A percentile compares a stretch with the other conserved stretches of the same genome.
Conservation (phyloP, 2,329 filamentous ascomycete genomes). For the Blumeriella jaapii region DNA sequence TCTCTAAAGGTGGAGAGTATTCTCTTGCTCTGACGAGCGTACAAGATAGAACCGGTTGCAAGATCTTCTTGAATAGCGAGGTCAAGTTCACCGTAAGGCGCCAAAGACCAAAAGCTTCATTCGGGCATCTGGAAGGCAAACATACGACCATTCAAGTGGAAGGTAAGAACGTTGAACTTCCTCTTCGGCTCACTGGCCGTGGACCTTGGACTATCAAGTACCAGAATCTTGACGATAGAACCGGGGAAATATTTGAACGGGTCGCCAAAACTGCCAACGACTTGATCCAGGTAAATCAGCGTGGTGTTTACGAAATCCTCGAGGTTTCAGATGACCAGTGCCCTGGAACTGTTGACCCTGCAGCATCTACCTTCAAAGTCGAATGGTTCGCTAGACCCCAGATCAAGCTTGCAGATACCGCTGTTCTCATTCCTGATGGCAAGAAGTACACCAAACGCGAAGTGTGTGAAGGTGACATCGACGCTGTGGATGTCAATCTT, state of each 20-base stretch:
- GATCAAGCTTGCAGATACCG: constrained; percentile 53
- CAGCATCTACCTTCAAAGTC: constrained; percentile 65
- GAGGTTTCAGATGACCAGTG: constrained; percentile 71
- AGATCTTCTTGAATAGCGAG: constrained; percentile 74
- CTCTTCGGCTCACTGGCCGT: constrained; percentile 75
- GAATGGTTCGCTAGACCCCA: constrained; percentile 76
- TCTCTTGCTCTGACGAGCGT: constrained; percentile 75
- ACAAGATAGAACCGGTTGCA: constrained; percentile 77
- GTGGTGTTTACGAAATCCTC: constrained; percentile 70
- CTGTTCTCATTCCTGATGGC: constrained; percentile 43
- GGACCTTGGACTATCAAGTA: constrained; percentile 75
- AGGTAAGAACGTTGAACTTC: constrained; percentile 60
- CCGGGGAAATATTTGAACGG: constrained; percentile 36
- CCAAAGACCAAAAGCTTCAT: constrained; percentile 76
- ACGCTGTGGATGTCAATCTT: constrained; percentile 72
- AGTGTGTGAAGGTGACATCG: constrained; percentile 90
- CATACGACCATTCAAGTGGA: constrained; percentile 66
- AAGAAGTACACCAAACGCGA: constrained; percentile 60
- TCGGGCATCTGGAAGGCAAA: constrained; percentile 76
- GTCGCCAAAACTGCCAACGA: constrained; percentile 49
- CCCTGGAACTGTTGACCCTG: constrained; percentile 65
- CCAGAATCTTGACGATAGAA: constrained; percentile 47
- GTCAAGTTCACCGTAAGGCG: constrained; percentile 76
- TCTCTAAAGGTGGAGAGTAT: constrained; percentile 81
- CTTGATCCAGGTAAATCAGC: constrained; percentile 49